Percentiles rank a stretch among this genome's conserved stretches.
Conservation (phyloP, 179 eudicot genomes). For the Gypsophila paniculata region DNA sequence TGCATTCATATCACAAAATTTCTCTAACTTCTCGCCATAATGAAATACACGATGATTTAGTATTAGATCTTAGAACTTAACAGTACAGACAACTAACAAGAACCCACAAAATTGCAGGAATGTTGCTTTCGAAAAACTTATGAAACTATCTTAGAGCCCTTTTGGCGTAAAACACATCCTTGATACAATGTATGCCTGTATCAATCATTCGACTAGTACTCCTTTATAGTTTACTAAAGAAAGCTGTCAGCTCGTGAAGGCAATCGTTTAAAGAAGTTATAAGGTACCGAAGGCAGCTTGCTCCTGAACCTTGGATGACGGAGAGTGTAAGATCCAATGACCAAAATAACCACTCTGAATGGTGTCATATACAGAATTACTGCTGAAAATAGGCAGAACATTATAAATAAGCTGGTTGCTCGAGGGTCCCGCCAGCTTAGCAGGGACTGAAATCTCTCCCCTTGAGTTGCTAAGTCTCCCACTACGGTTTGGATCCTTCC, state of each 20-base stretch:
- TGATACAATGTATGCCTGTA: too few relatives aligned
- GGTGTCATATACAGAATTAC: constrained; percentile 37
- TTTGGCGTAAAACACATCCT: constrained; percentile 12
- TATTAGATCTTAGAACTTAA: not conserved
- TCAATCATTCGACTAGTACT: not conserved
- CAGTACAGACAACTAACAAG: constrained; percentile 1
- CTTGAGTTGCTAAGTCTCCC: constrained; percentile 39
- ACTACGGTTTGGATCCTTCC: constrained; percentile 44
- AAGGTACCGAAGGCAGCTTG: constrained; percentile 34
- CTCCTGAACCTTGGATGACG: constrained; percentile 38
- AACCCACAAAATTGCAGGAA: not conserved
- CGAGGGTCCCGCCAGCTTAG: constrained; percentile 41
- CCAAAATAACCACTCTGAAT: constrained; percentile 32
- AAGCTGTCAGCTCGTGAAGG: constrained; percentile 41
- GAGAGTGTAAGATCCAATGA: constrained; percentile 30
- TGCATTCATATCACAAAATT: not conserved
- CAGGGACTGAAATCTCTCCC: constrained; percentile 38
- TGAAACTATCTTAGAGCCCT: constrained; percentile 7
- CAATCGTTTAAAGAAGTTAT: constrained; percentile 37
- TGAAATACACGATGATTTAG: constrained; percentile 6
- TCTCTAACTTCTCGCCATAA: constrained; percentile 2
- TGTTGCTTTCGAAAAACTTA: constrained; percentile 7
- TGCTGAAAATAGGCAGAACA: constrained; percentile 37
- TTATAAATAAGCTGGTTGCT: constrained; percentile 34
- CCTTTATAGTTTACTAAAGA: constrained; percentile 18